phyloP scores from a whole-genome alignment of 1,284 basidiomycete genomes.

The Ceraceosorus guamensis region DNA sequence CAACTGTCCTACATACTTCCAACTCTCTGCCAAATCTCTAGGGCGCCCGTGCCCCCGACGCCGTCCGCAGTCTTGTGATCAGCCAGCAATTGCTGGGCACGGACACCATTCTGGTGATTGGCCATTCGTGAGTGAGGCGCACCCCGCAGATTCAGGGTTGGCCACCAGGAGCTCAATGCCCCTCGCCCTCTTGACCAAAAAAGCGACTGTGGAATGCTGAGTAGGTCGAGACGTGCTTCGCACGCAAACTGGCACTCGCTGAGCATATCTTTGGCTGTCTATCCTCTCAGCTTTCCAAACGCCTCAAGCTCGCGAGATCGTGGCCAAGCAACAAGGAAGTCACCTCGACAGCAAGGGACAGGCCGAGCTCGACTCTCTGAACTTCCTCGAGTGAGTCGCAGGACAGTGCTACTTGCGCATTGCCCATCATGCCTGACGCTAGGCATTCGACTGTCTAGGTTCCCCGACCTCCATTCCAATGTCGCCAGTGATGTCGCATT shows the following conservation, averaged over 20 bases:
- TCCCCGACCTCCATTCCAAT: too few relatives aligned
- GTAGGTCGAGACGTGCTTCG: background rate
- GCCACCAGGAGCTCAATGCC: background rate
- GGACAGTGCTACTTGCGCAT: too few relatives aligned
- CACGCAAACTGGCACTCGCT: background rate
- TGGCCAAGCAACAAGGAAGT: constrained; percentile 4
- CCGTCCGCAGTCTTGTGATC: constrained; percentile 10
- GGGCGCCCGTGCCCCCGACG: constrained; percentile 10
- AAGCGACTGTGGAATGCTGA: constrained; percentile 12
- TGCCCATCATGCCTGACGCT: too few relatives aligned
- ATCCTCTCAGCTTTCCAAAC: constrained; percentile 8
- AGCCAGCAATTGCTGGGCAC: constrained; percentile 11
- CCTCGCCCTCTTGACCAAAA: constrained; percentile 2
- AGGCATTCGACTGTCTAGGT: too few relatives aligned
- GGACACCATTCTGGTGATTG: constrained; percentile 9
- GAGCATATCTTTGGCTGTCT: background rate
- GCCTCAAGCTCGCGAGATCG: constrained; percentile 7
- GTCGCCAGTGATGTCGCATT: too few relatives aligned
- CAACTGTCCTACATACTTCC: too few relatives aligned
- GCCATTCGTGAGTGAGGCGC: background rate
- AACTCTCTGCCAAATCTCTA: too few relatives aligned
- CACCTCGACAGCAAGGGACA: background rate
- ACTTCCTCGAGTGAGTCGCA: constrained; percentile 13
- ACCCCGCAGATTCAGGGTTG: background rate
- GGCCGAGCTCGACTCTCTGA: background rate